phyloP scores from a whole-genome alignment of 1,139 yeast genomes.

The Geotrichum candidum region DNA sequence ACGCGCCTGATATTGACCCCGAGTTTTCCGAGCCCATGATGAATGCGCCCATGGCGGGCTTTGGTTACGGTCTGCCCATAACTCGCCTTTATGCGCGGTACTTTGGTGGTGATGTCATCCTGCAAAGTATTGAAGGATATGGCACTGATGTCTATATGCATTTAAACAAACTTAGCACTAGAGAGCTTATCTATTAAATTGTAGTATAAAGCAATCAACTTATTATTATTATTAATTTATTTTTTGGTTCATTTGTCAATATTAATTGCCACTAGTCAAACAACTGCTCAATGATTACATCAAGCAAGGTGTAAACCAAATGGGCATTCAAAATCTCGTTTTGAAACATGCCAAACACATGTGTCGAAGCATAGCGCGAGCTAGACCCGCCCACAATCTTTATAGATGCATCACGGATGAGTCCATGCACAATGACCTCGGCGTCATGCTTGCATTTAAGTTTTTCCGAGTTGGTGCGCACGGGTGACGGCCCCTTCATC shows the following conservation, averaged over 20 bases:
- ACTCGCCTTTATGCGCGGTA: conserved; percentile 70
- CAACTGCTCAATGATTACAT: conserved; percentile 42
- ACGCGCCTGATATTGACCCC: conserved; percentile 54
- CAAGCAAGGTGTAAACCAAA: conserved; percentile 53
- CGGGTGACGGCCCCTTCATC: conserved; percentile 20
- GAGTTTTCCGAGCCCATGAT: conserved; percentile 45
- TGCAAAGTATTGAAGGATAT: conserved; percentile 77
- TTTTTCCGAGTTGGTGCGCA: conserved; percentile 45
- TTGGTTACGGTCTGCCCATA: conserved; percentile 76
- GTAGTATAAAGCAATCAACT: not conserved
- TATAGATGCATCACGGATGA: conserved; percentile 63
- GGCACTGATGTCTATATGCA: conserved; percentile 80
- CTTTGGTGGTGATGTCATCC: conserved; percentile 72
- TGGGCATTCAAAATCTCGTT: conserved; percentile 66
- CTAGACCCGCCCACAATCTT: conserved; percentile 66
- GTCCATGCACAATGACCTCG: conserved; percentile 46
- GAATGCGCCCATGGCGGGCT: conserved; percentile 76
- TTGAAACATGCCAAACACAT: conserved; percentile 64
- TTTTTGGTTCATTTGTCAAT: not conserved
- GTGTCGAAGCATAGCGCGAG: conserved; percentile 55
- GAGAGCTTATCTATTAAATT: conserved; percentile 17
- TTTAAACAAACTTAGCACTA: conserved; percentile 45
- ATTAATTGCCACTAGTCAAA: conserved; percentile 27
- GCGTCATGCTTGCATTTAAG: conserved; percentile 55
- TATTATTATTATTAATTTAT: not conserved